Conservation (phyloP, 129 eudicot genomes). For the Ambrosia trifida region DNA sequence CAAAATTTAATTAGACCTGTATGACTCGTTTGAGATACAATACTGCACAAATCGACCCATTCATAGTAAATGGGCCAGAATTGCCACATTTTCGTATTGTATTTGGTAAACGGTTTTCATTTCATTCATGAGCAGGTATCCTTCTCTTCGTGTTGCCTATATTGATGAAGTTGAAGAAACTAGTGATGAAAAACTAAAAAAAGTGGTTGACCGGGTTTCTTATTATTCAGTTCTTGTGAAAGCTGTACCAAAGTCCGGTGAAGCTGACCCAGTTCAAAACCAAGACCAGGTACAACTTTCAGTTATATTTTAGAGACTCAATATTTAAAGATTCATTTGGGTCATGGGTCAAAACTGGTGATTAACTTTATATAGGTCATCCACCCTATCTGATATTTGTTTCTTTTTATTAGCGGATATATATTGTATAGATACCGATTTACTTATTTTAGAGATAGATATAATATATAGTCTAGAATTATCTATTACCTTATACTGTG, state of each 20-base stretch:
- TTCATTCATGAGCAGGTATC: constrained; percentile 60
- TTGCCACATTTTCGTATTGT: background rate
- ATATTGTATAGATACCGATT: no score
- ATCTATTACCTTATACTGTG: no score
- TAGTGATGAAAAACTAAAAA: constrained; percentile 47
- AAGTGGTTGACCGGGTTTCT: constrained; percentile 54
- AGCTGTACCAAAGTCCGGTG: constrained; percentile 79
- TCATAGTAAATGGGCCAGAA: background rate
- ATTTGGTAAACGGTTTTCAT: constrained; percentile 5
- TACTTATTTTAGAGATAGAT: no score
- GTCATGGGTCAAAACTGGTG: constrained; percentile 1
- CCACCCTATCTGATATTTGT: background rate
- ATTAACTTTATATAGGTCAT: background rate
- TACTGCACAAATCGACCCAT: background rate
- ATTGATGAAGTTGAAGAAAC: constrained; percentile 89
- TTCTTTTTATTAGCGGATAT: no score
- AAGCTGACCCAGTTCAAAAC: constrained; percentile 70
- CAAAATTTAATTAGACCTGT: background rate
- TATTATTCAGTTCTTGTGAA: constrained; percentile 90
- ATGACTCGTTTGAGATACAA: background rate
- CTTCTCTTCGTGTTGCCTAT: constrained; percentile 89
- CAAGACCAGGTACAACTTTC: constrained; percentile 68
- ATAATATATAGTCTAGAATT: no score
- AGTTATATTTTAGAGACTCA: background rate
- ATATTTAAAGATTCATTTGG: constrained; percentile 4